Evolutionary conservation across 805 yeast species (phyloP), one percentile per base, ranked within the genome.

Genomic region (Saitoella complicata): DNA sequence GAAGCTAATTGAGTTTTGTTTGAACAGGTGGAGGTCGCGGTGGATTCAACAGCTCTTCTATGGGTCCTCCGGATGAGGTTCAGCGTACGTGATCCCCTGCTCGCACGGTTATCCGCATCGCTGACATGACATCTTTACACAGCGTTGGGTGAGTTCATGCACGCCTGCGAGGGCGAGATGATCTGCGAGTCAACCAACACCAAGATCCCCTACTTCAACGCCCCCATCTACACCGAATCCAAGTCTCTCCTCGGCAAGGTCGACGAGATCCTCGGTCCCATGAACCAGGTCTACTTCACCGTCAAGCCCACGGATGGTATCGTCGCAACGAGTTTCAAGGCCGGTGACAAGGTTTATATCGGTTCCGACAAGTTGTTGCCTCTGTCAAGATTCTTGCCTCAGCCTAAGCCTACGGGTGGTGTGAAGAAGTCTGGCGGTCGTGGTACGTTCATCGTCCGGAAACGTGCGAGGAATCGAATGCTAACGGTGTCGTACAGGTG

Each of bases 261-360:
- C 47, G 99, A 91, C 63, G 99, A 91, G 71, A 91, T 91, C 51
- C 73, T 91, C 54, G 99, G 99, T 43, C 97, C 98, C 41, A 68
- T 91, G 61, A 91, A 91, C 62, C 98, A 91, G 67, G 96, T 91
- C n/a, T 88, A 74, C 62, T 91, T 91, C 73, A 91, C 99, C 36
- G 78, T 91, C 55, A 91, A 91, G 68, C 91, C 96, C 46, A 71
- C 82, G 43, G 98, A 91, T 61, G 99, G 99, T 60, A 91, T 91
- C 44, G 91, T 82, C 62, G 95, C 98, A 45, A 66, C 73, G 35
- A 83, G 95, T 44, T 91, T 91, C 73, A 85, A 85, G 65, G 81
- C 76, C 40, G 98, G 97, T 55, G 98, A 91, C 66, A 87, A 87
- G 67, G 88, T 91, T 63, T 91, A 67, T 70, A 91, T 91, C 65